Evolutionary conservation across 805 yeast species (phyloP), one percentile per base, ranked within the genome.

Genomic region (Yamadazyma ubonensis): DNA sequence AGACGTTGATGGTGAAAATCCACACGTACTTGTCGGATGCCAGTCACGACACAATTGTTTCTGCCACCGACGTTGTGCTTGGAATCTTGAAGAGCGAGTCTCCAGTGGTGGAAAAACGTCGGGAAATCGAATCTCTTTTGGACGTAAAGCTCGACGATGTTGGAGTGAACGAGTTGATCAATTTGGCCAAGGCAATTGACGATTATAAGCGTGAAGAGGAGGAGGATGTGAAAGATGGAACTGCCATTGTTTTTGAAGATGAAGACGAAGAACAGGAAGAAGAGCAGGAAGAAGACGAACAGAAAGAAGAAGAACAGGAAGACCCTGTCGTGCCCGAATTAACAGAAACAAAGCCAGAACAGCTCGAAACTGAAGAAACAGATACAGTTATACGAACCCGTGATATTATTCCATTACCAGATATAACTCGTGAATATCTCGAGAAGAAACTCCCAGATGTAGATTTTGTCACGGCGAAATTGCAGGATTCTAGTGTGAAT

Each of bases 41-140:
- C n/a, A 78, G 90, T 6, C 88, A 84, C 41, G 86, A 79, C 30
- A 76, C 80, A 2, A 71, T 88, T 2, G 56, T 79, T 15, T 82
- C 93, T 3, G 86, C 89, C 4, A 78, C 87, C 2, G 93, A 86
- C 55, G 65, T 81, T 3, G 54, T 81, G 0, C 50, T 86, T 28
- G 83, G 76, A 46, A 59, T 73, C 1, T 51, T 84, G 43, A 79
- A 76, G 49, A 67, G 70, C 1, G 64, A 59, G 1, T 41, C 60
- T 1, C 58, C 69, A 1, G 79, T 76, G 14, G 46, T 51, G 3
- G 63, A 61, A 6, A 75, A 75, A 46, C 76, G 76, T 34, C 53
- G 58, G n/a, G 73, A 71, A 33, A 53, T 85, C 2, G 78, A 78
- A 38, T 70, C 65, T 4, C 65, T 80, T 2, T 52, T 88, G 27